Evolutionary conservation across 805 yeast genomes (phyloP), one percentile per base, ranked within the genome.

Genomic region (Tetrapisispora taiwanensis): DNA sequence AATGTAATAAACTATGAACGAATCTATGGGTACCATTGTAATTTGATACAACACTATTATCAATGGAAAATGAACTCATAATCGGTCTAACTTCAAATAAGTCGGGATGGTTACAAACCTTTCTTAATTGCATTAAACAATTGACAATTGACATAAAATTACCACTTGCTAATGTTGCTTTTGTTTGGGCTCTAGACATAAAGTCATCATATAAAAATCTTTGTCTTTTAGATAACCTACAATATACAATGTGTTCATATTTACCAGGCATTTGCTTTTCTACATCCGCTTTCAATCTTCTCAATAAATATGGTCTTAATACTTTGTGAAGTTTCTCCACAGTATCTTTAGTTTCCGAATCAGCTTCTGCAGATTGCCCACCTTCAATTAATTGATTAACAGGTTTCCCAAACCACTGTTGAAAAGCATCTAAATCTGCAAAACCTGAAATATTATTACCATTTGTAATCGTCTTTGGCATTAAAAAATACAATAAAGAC

Each of bases 211-310:
- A 92, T 44, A 92, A 65, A 55, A 77, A 84, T 48, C 97, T 68
- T 60, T 92, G 99, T 51, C 99, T 75, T 55, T 92, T 88, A 1
- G 97, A 88, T 37, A 92, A 67, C 24, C 95, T 76, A 67, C 98
- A 94, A 59, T 84, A 86, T 6, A 92, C 80, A 46, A 92, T 81
- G 62, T 92, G 99, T 61, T 92, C 99, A 62, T 88, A 85, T 58
- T 92, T 92, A 0, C 84, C 96, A 1, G 99, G 99, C 98, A 92
- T 92, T 64, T 92, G 98, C 58, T 90, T 88, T 56, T 92, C 99
- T 13, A 92, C 99, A 64, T 92, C 99, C 18, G 85, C 87, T 60
- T 92, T 92, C 58, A 92, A 73, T 51, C 99, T 79, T 61, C 99
- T 78, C 47, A 92, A 68, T 33, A 92, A 68, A 56, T 90, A 92